A percentile compares a stretch with the other conserved stretches of the same genome.
Evolutionary conservation across 2,329 filamentous ascomycete species (phyloP).

Genomic region (Pseudogymnoascus sp.): DNA sequence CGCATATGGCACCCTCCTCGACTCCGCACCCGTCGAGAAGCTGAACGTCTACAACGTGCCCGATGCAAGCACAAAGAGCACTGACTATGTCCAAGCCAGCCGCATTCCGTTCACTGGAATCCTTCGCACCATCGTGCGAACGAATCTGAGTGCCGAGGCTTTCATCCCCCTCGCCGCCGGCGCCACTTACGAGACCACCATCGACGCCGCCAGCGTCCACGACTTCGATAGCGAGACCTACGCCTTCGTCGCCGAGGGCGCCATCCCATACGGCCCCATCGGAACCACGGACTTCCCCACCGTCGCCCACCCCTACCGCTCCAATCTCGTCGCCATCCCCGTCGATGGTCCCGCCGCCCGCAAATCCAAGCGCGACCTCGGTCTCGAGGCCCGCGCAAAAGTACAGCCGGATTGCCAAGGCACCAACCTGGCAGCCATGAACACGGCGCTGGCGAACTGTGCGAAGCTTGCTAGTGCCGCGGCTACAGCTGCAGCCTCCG

Average conservation of each 20-base stretch:
- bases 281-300: slow-evolving; percentile 45
- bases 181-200: slow-evolving; percentile 34
- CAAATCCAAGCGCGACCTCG: slow-evolving; percentile 33
- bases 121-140: slow-evolving; percentile 31
- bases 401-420: slow-evolving; percentile 47
- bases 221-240: slow-evolving; percentile 42
- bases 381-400: slow-evolving; percentile 41
- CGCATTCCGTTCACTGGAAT: slow-evolving; percentile 36
- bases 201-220: slow-evolving; percentile 38
- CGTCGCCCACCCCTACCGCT: slow-evolving; percentile 43
- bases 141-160: slow-evolving; percentile 29
- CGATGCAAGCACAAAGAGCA: not conserved
- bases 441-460: slow-evolving; percentile 46
- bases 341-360: slow-evolving; percentile 49
- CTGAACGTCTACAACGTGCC: slow-evolving; percentile 26
- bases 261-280: slow-evolving; percentile 45
- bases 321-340: slow-evolving; percentile 48
- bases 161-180: slow-evolving; percentile 35
- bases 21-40: slow-evolving; percentile 35
- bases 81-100: not conserved
- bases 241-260: slow-evolving; percentile 46
- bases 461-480: slow-evolving; percentile 44
- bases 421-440: slow-evolving; percentile 35
- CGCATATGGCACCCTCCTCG: slow-evolving; percentile 34
- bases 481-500: slow-evolving; percentile 41